Percentiles rank a stretch among this genome's conserved stretches.
These are phyloP conservation scores for Apiosordaria backusii DNA, from an alignment of 495 filamentous ascomycete genomes.

Conservation along the genomic window DNA sequence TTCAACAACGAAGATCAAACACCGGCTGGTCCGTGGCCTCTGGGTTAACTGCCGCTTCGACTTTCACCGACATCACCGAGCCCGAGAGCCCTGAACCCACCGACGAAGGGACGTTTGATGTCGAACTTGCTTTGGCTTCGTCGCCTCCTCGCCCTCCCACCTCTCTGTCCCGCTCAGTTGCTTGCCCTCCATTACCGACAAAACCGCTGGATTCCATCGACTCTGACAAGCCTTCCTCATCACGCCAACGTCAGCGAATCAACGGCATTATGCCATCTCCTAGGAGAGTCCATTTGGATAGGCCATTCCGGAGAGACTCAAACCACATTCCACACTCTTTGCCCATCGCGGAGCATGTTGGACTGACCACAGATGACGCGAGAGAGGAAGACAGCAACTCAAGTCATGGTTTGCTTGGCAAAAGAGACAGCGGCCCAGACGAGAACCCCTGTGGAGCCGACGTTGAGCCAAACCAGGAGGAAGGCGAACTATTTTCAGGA, in stretches of 20 bases:
- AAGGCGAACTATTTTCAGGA: background rate
- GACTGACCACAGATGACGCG: background rate
- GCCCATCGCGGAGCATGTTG: background rate
- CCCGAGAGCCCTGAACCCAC: slow-evolving; percentile 18
- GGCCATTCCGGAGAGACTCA: background rate
- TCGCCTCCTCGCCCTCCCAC: slow-evolving; percentile 14
- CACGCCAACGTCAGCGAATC: background rate
- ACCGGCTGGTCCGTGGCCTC: slow-evolving; percentile 18
- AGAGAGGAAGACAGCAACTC: background rate
- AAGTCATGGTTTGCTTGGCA: background rate
- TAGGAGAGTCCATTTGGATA: background rate
- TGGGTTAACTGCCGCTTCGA: slow-evolving; percentile 14
- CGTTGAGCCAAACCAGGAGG: background rate
- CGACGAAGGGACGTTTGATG: slow-evolving; percentile 12
- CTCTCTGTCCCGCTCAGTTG: slow-evolving; percentile 6
- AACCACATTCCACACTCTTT: background rate
- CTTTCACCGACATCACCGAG: slow-evolving; percentile 23
- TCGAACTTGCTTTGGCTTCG: slow-evolving; percentile 15
- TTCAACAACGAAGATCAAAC: slow-evolving; percentile 13
- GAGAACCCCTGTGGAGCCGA: too few relatives aligned
- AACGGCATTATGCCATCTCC: background rate
- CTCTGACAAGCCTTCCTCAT: background rate
- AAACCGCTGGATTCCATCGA: background rate
- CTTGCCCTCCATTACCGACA: slow-evolving; percentile 9
- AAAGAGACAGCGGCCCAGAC: background rate